phyloP scores from a whole-genome alignment of 495 filamentous ascomycete species.

The Astrothelium subdiscretum region DNA sequence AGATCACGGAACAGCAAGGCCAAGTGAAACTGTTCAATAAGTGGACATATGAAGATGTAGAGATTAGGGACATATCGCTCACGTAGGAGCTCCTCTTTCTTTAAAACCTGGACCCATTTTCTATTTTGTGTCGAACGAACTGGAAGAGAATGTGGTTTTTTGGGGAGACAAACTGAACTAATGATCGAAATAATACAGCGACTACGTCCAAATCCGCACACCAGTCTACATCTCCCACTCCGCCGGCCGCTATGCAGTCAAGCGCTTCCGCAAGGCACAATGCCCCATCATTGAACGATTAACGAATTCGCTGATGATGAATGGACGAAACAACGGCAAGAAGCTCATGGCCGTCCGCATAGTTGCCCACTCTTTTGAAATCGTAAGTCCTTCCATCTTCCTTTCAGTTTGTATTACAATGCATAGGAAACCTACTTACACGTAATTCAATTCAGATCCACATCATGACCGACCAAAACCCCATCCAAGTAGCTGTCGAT shows the following conservation, averaged over 20 bases:
- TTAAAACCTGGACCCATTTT: neutral
- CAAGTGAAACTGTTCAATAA: constrained; percentile 96
- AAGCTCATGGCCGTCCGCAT: constrained; percentile 99
- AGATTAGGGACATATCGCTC: constrained; percentile 98
- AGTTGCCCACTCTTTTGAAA: constrained; percentile 97
- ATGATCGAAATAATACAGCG: constrained; percentile 41
- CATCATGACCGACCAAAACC: constrained; percentile 99
- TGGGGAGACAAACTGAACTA: neutral
- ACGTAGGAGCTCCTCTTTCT: constrained; percentile 55
- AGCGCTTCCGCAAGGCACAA: constrained; percentile 99
- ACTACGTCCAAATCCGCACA: constrained; percentile 98
- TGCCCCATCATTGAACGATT: constrained; percentile 99
- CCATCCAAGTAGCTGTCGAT: constrained; percentile 97
- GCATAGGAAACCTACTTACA: neutral
- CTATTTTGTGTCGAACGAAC: neutral
- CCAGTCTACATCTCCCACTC: constrained; percentile 98
- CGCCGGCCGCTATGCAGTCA: constrained; percentile 94
- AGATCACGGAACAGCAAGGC: constrained; percentile 80
- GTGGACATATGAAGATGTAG: constrained; percentile 97
- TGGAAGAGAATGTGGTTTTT: neutral
- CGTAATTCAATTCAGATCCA: constrained; percentile 57
- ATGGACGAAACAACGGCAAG: constrained; percentile 99
- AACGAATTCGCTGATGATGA: constrained; percentile 99
- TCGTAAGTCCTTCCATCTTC: constrained; percentile 52
- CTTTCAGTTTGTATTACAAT: neutral